Conservation (phyloP, 192 early-diverging fungal species). For the Coemansia javaensis region DNA sequence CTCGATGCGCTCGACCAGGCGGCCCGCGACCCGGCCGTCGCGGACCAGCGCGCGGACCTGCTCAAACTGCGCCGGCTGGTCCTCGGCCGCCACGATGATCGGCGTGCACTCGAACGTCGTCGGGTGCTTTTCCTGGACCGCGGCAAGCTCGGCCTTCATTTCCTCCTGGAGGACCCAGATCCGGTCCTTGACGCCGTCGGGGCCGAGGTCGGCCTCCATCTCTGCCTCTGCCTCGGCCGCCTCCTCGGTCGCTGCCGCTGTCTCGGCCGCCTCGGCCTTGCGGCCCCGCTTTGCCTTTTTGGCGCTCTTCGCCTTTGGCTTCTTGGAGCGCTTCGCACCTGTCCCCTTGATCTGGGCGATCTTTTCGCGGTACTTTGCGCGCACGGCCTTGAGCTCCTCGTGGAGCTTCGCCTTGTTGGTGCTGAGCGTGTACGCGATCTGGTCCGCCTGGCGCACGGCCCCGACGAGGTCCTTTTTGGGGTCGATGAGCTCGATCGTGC, state of each 20-base stretch:
- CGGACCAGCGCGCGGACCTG: constrained; percentile 6
- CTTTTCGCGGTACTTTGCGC: neutral
- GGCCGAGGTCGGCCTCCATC: neutral
- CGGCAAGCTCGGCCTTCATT: constrained; percentile 32
- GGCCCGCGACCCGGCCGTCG: constrained; percentile 14
- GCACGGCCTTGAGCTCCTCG: neutral
- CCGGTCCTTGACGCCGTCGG: neutral
- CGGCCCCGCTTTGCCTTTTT: constrained; percentile 1
- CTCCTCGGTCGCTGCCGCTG: no score
- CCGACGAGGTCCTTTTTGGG: constrained; percentile 21
- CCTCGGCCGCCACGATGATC: constrained; percentile 5
- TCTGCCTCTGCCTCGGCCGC: neutral
- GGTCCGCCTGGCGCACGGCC: constrained; percentile 30
- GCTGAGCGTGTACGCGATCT: constrained; percentile 26
- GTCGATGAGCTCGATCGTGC: constrained; percentile 22
- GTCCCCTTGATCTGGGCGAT: neutral
- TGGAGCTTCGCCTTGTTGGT: constrained; percentile 5
- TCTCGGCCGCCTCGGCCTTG: no score
- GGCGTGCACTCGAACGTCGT: neutral
- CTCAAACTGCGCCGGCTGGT: neutral
- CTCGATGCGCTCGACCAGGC: constrained; percentile 13
- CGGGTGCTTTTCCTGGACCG: constrained; percentile 18
- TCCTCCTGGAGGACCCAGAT: constrained; percentile 32
- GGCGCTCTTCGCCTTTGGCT: neutral
- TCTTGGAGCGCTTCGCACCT: constrained; percentile 2